phyloP scores from a whole-genome alignment of 2,329 filamentous ascomycete species.

The Colletotrichum cordylinicola region DNA sequence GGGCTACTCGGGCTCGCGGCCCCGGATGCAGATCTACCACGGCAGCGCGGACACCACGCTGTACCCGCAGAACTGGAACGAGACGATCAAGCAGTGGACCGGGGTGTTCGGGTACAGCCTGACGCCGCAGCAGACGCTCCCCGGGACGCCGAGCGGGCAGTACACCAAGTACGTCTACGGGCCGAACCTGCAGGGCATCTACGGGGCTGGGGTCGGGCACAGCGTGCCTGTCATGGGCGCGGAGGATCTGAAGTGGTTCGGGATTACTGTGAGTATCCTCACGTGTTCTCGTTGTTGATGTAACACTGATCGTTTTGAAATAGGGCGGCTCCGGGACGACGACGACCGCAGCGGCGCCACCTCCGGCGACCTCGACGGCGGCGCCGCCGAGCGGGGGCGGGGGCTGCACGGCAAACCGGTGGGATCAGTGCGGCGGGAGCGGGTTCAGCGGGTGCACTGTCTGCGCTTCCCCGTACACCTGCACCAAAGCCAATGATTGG shows the following conservation, averaged over 20 bases:
- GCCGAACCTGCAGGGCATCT: constrained; percentile 36
- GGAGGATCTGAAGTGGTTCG: constrained; percentile 30
- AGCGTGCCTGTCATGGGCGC: constrained; percentile 36
- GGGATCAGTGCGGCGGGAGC: constrained; percentile 26
- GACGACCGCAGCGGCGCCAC: constrained; percentile 5
- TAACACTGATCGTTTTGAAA: background rate
- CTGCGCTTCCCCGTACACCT: constrained; percentile 20
- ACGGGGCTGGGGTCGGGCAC: constrained; percentile 35
- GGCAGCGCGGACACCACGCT: constrained; percentile 57
- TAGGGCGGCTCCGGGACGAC: constrained; percentile 16
- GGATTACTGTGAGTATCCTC: constrained; percentile 1
- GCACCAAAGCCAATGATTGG: constrained; percentile 17
- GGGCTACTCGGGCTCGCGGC: constrained; percentile 53
- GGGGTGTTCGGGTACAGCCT: constrained; percentile 48
- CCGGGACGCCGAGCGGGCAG: constrained; percentile 32
- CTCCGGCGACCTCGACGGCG: constrained; percentile 16
- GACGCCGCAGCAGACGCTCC: constrained; percentile 28
- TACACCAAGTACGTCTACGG: constrained; percentile 38
- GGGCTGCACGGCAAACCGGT: constrained; percentile 9
- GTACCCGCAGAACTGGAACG: constrained; percentile 58
- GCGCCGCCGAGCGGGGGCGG: constrained; percentile 1
- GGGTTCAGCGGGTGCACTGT: constrained; percentile 18
- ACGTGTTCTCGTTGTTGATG: background rate
- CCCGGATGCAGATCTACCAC: constrained; percentile 64
- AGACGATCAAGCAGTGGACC: constrained; percentile 63